Evolutionary conservation across 306 rosid genomes (phyloP), one percentile per base, ranked within the genome.

Genomic region (Lotus japonicus): DNA sequence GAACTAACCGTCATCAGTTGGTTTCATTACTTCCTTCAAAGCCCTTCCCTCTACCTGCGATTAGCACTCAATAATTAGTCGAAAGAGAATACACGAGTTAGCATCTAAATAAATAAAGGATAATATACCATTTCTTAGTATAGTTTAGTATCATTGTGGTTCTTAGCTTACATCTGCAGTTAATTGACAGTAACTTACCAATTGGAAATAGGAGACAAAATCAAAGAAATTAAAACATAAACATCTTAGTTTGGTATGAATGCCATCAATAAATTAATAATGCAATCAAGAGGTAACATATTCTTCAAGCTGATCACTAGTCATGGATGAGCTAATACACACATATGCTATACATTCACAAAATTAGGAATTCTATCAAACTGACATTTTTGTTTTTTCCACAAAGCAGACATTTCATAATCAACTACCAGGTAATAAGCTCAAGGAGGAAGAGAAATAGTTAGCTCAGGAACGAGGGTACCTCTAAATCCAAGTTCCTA

Each of bases 371-470:
- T 52, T 28, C 58, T 69, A 31, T 18, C n/a, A 62, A 28, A 39
- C 19, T 18, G 3, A 39, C 9, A 42, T 28, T 8, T 17, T 6
- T 31, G 7, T 18, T 2, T 54, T 17, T 6, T 33, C 9, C 18
- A 17, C 14, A 31, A 53, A 23, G 39, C 4, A 42, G 64, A n/a
- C 4, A 59, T 2, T 59, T 36, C 12, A 59, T 2, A 8, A 48
- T 16, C 31, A 31, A 55, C 68, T 83, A 94, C 99, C 97, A 94
- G 86, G n/a, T n/a, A n/a, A n/a, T n/a, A n/a, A n/a, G n/a, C n/a
- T n/a, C n/a, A n/a, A n/a, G n/a, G n/a, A n/a, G n/a, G n/a, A n/a
- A n/a, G n/a, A n/a, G n/a, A n/a, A n/a, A n/a, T n/a, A n/a, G n/a
- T n/a, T n/a, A n/a, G n/a, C n/a, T n/a, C n/a, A n/a, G n/a, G n/a